Evolutionary conservation across 2,329 filamentous ascomycete genomes (phyloP).

Genomic region (Pyrenochaeta sp.): DNA sequence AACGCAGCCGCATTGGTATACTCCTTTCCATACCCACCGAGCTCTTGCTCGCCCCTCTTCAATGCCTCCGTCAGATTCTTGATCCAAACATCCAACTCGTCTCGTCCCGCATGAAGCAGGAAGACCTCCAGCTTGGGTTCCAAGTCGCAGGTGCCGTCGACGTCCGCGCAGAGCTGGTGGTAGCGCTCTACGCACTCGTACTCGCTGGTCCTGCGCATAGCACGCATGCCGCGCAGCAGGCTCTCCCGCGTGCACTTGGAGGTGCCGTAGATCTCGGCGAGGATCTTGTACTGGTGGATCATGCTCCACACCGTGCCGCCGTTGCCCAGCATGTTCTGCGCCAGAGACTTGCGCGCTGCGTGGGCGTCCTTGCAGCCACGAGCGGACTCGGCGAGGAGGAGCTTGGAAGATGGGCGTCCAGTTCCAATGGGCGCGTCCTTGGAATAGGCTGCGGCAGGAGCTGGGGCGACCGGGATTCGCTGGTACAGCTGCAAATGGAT

Average conservation of each 20-base stretch:
- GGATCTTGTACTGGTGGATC: constrained; percentile 16
- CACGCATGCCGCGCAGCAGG: constrained; percentile 19
- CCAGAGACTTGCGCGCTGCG: constrained; percentile 18
- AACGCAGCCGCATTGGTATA: constrained; percentile 25
- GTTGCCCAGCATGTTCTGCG: constrained; percentile 9
- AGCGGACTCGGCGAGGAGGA: constrained; percentile 17
- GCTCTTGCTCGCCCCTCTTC: constrained; percentile 12
- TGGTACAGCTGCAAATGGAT: constrained; percentile 20
- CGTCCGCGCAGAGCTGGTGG: constrained; percentile 14
- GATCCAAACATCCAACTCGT: constrained; percentile 21
- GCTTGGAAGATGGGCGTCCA: constrained; percentile 14
- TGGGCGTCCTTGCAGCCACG: constrained; percentile 1
- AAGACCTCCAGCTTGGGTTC: constrained; percentile 26
- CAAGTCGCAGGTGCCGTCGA: constrained; percentile 19
- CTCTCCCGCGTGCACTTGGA: constrained; percentile 5
- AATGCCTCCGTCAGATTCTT: constrained; percentile 13
- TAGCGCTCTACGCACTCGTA: constrained; percentile 16
- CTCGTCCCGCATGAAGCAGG: constrained; percentile 20
- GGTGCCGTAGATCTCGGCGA: constrained; percentile 14
- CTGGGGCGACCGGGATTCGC: not conserved
- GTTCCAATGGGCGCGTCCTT: constrained; percentile 23
- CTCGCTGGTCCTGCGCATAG: constrained; percentile 19
- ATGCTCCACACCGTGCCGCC: not conserved
- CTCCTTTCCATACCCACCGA: constrained; percentile 10
- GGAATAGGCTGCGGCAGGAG: constrained; percentile 9